Evolutionary conservation across 495 filamentous ascomycete genomes (phyloP).

Genomic region (Aspergillus carlsbadensis): DNA sequence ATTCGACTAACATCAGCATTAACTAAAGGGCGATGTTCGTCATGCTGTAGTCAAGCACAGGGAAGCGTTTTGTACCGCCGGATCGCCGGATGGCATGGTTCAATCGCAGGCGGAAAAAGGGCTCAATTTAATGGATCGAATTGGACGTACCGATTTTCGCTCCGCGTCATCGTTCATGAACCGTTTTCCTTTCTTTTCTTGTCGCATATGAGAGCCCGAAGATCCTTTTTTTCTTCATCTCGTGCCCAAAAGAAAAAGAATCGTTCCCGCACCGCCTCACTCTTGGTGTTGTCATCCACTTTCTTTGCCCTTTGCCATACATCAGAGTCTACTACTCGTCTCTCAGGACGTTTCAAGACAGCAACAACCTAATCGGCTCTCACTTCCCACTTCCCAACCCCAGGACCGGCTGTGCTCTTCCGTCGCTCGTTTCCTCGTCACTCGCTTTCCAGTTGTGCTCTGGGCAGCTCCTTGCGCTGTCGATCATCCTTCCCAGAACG

Average conservation of each 20-base stretch:
- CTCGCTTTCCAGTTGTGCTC: constrained; percentile 5
- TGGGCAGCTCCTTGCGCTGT: constrained; percentile 22
- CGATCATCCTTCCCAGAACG: constrained; percentile 22
- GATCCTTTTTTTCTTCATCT: constrained; percentile 6
- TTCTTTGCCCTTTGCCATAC: not conserved
- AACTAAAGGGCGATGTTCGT: not conserved
- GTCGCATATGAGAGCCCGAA: not conserved
- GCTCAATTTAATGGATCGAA: constrained; percentile 1
- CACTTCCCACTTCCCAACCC: not conserved
- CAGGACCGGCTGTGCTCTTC: not conserved
- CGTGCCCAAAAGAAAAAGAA: constrained; percentile 16
- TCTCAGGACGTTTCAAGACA: not conserved
- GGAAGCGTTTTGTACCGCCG: not conserved
- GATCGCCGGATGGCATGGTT: constrained; percentile 15
- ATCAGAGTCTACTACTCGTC: not conserved
- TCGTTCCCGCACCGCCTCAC: constrained; percentile 22
- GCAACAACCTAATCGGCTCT: not conserved
- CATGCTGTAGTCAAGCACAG: not conserved
- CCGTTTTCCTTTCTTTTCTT: constrained; percentile 2
- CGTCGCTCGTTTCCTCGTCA: constrained; percentile 1
- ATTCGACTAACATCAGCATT: constrained; percentile 4
- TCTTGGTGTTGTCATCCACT: constrained; percentile 17
- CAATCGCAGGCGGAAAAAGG: not conserved
- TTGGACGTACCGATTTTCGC: constrained; percentile 9
- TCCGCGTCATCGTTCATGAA: constrained; percentile 24